Evolutionary conservation across 2,329 filamentous ascomycete genomes (phyloP).

Genomic region (Epichloe hybrida): DNA sequence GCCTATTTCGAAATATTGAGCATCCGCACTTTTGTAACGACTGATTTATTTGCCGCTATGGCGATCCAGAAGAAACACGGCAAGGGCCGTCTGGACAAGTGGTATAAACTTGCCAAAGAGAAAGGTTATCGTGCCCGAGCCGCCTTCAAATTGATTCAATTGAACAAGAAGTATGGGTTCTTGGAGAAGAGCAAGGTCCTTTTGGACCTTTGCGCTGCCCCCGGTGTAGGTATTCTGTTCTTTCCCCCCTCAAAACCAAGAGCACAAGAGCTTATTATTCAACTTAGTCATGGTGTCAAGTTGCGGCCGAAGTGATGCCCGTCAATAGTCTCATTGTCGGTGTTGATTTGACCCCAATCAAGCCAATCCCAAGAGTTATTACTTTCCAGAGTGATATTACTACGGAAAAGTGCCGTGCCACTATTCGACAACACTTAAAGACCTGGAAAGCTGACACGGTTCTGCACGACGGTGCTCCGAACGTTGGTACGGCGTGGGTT

Average conservation of each 20-base stretch:
- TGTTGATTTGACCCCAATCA: constrained; percentile 90
- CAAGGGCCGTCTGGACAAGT: constrained; percentile 96
- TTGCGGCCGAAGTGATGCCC: constrained; percentile 91
- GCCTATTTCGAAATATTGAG: constrained; percentile 2
- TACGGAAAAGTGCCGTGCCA: constrained; percentile 86
- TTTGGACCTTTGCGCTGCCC: constrained; percentile 93
- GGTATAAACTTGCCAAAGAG: constrained; percentile 97
- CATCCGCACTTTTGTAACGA: background rate
- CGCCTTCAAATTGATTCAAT: constrained; percentile 93
- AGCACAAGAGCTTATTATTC: background rate
- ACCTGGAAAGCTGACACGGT: constrained; percentile 94
- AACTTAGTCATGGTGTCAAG: constrained; percentile 82
- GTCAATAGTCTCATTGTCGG: constrained; percentile 79
- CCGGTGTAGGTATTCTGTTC: constrained; percentile 50
- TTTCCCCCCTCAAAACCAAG: background rate
- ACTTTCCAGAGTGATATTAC: constrained; percentile 98
- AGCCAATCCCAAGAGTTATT: constrained; percentile 85
- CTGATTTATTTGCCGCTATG: constrained; percentile 38
- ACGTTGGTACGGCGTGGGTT: constrained; percentile 94
- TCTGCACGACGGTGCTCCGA: constrained; percentile 91
- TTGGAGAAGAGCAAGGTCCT: constrained; percentile 92
- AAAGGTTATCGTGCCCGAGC: constrained; percentile 93
- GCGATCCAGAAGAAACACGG: constrained; percentile 98
- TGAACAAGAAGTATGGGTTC: constrained; percentile 99
- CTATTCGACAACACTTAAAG: constrained; percentile 79